Conservation (phyloP, 257 asterid genomes). For the Paraleonurus japonicus region DNA sequence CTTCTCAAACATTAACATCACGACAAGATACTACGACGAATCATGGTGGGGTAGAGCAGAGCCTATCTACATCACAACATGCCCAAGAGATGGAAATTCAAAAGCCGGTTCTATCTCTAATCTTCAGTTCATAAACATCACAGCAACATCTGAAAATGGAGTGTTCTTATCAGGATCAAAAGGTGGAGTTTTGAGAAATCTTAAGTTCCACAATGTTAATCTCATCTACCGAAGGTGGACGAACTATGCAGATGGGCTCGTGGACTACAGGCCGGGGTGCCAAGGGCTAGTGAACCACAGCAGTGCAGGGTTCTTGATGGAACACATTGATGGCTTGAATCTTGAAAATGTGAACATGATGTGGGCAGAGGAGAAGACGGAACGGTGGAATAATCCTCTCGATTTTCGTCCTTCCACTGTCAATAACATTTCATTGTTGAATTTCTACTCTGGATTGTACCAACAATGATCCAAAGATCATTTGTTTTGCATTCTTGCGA, state of each 20-base stretch:
- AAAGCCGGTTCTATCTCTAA: constrained; percentile 72
- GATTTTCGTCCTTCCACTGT: constrained; percentile 83
- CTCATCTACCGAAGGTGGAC: constrained; percentile 84
- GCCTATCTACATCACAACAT: constrained; percentile 78
- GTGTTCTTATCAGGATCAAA: constrained; percentile 78
- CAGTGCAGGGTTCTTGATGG: constrained; percentile 88
- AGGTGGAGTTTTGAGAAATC: constrained; percentile 58
- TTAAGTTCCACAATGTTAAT: constrained; percentile 61
- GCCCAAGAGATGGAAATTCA: constrained; percentile 62
- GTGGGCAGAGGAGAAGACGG: constrained; percentile 55
- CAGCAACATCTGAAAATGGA: constrained; percentile 81
- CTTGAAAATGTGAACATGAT: constrained; percentile 64
- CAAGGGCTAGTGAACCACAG: constrained; percentile 72
- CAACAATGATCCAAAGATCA: constrained; percentile 18
- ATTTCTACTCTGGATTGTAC: constrained; percentile 58
- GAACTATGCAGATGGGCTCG: constrained; percentile 53
- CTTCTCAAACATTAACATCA: constrained; percentile 82
- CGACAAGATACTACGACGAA: constrained; percentile 80
- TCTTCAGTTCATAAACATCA: constrained; percentile 67
- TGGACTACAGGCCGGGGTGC: constrained; percentile 93
- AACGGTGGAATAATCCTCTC: constrained; percentile 82
- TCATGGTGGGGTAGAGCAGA: constrained; percentile 99
- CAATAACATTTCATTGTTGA: constrained; percentile 54
- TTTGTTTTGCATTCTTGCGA: neutral
- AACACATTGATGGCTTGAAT: constrained; percentile 71